phyloP scores from a whole-genome alignment of 345 rosid genomes.

The Mercurialis annua region DNA sequence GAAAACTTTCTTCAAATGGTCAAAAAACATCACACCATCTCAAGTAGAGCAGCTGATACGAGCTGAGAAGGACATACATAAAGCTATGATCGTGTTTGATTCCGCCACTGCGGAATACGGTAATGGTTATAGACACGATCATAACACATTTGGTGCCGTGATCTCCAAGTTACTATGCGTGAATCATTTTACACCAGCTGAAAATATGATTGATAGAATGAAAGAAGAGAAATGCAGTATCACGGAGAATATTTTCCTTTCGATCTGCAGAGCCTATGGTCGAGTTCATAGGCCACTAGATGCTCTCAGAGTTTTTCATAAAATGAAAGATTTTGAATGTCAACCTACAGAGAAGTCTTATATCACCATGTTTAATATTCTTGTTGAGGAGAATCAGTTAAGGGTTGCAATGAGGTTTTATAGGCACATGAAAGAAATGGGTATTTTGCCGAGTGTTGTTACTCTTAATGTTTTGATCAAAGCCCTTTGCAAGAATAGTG shows the following conservation, averaged over 20 bases:
- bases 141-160: slow-evolving; percentile 50
- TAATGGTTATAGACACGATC: slow-evolving; percentile 62
- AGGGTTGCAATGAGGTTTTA: slow-evolving; percentile 64
- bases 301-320: slow-evolving; percentile 60
- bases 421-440: slow-evolving; percentile 59
- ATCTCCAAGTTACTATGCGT: slow-evolving; percentile 64
- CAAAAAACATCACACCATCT: slow-evolving; percentile 11
- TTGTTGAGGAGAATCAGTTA: slow-evolving; percentile 76
- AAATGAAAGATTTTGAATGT: slow-evolving; percentile 63
- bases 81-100: slow-evolving; percentile 57
- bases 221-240: slow-evolving; percentile 52
- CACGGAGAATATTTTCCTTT: slow-evolving; percentile 56
- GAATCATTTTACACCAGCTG: slow-evolving; percentile 61
- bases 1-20: slow-evolving; percentile 18
- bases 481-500: slow-evolving; percentile 68
- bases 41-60: slow-evolving; percentile 51
- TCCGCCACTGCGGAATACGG: slow-evolving; percentile 69
- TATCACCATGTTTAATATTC: slow-evolving; percentile 56
- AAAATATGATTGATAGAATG: slow-evolving; percentile 70
- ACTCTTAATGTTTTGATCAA: slow-evolving; percentile 86
- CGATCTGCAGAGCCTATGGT: slow-evolving; percentile 71
- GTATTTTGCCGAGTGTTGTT: slow-evolving; percentile 52
- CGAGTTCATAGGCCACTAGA: slow-evolving; percentile 73
- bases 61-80: slow-evolving; percentile 57
- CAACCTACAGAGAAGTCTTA: slow-evolving; percentile 53